A percentile compares a stretch with the other conserved stretches of the same genome.
These are phyloP conservation scores for Exophiala spinifera DNA, from an alignment of 2,329 filamentous ascomycete genomes.

Conservation along the genomic window DNA sequence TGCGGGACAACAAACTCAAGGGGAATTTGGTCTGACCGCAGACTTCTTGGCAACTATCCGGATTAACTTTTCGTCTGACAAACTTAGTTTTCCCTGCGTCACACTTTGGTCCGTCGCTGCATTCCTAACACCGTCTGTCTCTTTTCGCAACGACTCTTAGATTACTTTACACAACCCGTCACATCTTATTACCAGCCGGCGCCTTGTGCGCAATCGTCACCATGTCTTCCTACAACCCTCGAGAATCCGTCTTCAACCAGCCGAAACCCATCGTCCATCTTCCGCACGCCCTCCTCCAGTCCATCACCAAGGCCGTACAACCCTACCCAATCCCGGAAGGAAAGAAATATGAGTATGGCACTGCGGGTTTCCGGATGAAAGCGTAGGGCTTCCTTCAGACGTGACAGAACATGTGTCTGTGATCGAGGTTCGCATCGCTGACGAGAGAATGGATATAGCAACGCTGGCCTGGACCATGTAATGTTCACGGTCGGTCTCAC, in stretches of 20 bases:
- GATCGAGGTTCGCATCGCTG: conserved; percentile 32
- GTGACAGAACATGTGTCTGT: conserved; percentile 30
- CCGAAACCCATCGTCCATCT: conserved; percentile 27
- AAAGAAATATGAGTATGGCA: conserved; percentile 57
- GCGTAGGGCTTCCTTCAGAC: conserved; percentile 50
- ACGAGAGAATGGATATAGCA: conserved; percentile 55
- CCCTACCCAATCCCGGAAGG: conserved; percentile 50
- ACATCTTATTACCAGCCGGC: neutral
- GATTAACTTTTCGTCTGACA: neutral
- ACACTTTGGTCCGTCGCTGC: neutral
- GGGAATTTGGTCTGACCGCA: neutral
- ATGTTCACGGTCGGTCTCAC: conserved; percentile 89
- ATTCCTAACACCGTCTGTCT: neutral
- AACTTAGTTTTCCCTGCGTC: neutral
- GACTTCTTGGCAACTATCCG: too few relatives aligned
- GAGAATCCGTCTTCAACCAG: conserved; percentile 29
- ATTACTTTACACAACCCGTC: neutral
- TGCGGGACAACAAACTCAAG: neutral
- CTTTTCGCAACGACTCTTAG: neutral
- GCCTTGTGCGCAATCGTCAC: conserved; percentile 1
- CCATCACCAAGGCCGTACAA: conserved; percentile 47
- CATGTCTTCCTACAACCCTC: conserved; percentile 21
- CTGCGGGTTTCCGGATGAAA: conserved; percentile 66
- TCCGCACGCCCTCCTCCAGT: conserved; percentile 38
- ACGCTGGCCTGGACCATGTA: conserved; percentile 48